Evolutionary conservation across 2,329 filamentous ascomycete species (phyloP).

Genomic region (Aspergillus spinulosporus): DNA sequence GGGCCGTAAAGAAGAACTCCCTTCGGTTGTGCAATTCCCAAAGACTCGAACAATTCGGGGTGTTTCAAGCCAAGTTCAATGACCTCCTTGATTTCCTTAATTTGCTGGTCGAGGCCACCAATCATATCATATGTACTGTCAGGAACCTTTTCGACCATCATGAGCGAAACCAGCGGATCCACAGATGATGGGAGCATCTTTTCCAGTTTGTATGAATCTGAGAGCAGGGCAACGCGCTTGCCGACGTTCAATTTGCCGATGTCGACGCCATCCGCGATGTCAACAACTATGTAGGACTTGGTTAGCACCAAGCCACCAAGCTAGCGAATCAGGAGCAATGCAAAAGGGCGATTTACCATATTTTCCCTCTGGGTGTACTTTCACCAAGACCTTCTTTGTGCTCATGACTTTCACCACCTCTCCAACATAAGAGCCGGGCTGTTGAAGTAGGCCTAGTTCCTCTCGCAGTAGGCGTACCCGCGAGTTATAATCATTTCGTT

Average conservation of each 20-base stretch:
- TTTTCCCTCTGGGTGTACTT: slow-evolving; percentile 99
- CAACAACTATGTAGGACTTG: slow-evolving; percentile 67
- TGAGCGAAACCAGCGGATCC: slow-evolving; percentile 95
- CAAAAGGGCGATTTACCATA: slow-evolving; percentile 60
- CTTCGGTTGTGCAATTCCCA: slow-evolving; percentile 97
- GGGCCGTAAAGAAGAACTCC: slow-evolving; percentile 95
- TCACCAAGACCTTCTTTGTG: slow-evolving; percentile 98
- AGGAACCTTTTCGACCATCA: slow-evolving; percentile 99
- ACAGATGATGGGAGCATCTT: slow-evolving; percentile 98
- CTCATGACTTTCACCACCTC: slow-evolving; percentile 99
- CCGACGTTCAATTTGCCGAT: slow-evolving; percentile 93
- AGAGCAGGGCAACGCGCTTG: slow-evolving; percentile 94
- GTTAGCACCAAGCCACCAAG: slow-evolving; percentile 9
- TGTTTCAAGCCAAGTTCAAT: slow-evolving; percentile 98
- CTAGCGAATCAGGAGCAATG: background rate
- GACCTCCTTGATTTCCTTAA: slow-evolving; percentile 99
- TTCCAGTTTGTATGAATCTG: slow-evolving; percentile 97
- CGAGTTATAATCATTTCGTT: slow-evolving; percentile 99
- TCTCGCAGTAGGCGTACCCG: slow-evolving; percentile 90
- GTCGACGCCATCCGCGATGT: slow-evolving; percentile 91
- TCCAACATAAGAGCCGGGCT: slow-evolving; percentile 96
- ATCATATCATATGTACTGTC: slow-evolving; percentile 99
- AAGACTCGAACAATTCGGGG: slow-evolving; percentile 97
- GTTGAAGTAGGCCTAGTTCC: slow-evolving; percentile 92
- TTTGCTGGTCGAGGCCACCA: slow-evolving; percentile 95